Evolutionary conservation across 2,329 filamentous ascomycete genomes (phyloP).

Genomic region (Penicillium sp.): DNA sequence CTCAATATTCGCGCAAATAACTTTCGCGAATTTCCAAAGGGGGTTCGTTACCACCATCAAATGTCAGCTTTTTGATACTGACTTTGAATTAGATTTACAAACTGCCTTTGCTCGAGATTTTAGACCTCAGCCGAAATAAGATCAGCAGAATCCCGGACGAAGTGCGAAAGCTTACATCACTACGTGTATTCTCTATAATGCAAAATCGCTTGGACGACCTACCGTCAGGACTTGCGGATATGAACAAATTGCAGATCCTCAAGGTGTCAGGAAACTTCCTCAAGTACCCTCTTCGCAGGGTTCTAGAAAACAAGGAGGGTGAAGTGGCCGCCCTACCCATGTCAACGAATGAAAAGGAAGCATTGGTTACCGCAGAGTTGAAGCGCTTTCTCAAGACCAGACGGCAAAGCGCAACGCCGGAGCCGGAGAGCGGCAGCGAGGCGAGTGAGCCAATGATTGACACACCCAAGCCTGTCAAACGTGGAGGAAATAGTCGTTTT

Average conservation of each 20-base stretch:
- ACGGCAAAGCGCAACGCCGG: conserved; percentile 35
- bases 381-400: conserved; percentile 54
- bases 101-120: conserved; percentile 80
- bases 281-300: conserved; percentile 69
- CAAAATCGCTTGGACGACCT: conserved; percentile 83
- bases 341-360: conserved; percentile 58
- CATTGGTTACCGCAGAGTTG: conserved; percentile 56
- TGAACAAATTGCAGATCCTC: conserved; percentile 81
- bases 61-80: conserved; percentile 15
- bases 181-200: conserved; percentile 84
- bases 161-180: conserved; percentile 72
- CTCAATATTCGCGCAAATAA: conserved; percentile 49
- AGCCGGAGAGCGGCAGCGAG: conserved; percentile 47
- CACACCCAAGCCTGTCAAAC: conserved; percentile 67
- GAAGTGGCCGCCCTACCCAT: conserved; percentile 56
- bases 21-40: conserved; percentile 59
- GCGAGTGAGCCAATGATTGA: conserved; percentile 66
- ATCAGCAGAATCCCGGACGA: conserved; percentile 73
- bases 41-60: conserved; percentile 45
- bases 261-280: conserved; percentile 89
- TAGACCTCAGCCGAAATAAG: conserved; percentile 87
- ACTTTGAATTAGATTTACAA: conserved; percentile 66
- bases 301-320: conserved; percentile 62
- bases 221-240: conserved; percentile 79
- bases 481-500: conserved; percentile 54